These are phyloP conservation scores for Aspergillus sp. DNA, from an alignment of 2,329 filamentous ascomycete genomes.

Conservation along the genomic window DNA sequence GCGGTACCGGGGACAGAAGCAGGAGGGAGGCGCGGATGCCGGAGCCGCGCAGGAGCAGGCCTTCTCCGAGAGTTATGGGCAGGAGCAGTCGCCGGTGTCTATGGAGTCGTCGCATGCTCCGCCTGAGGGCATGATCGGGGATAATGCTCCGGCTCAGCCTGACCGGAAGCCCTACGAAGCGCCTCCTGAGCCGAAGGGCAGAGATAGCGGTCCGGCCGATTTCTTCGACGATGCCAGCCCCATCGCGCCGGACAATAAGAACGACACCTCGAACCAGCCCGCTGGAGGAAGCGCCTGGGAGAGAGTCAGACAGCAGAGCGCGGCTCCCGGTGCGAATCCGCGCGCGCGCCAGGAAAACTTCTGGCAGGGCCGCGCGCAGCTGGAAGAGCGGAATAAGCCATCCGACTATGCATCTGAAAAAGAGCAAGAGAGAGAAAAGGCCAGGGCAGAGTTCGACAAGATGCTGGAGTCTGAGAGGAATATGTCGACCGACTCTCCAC, in stretches of 20 bases:
- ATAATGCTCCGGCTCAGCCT: no score
- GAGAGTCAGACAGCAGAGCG: constrained; percentile 25
- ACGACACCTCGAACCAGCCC: constrained; percentile 3
- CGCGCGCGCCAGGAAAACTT: background rate
- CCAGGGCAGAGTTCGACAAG: constrained; percentile 35
- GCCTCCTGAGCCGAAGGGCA: no score
- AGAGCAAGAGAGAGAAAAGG: constrained; percentile 26
- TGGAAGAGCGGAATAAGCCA: constrained; percentile 1
- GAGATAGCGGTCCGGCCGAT: no score
- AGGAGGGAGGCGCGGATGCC: no score
- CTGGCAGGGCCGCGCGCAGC: constrained; percentile 1
- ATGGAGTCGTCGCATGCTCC: constrained; percentile 1
- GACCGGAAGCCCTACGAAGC: no score
- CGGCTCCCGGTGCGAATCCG: constrained; percentile 1
- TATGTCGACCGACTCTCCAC: constrained; percentile 9
- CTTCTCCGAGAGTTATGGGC: constrained; percentile 3
- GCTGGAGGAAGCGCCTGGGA: constrained; percentile 28
- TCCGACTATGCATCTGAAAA: constrained; percentile 9
- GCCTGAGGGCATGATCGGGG: constrained; percentile 4
- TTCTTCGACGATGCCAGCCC: constrained; percentile 32
- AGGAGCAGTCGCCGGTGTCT: constrained; percentile 2
- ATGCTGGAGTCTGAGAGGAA: constrained; percentile 35
- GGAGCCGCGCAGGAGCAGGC: no score
- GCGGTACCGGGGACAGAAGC: no score
- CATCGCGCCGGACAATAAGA: constrained; percentile 23